phyloP scores from a whole-genome alignment of 345 rosid genomes.

The Gossypium rotundifolium region DNA sequence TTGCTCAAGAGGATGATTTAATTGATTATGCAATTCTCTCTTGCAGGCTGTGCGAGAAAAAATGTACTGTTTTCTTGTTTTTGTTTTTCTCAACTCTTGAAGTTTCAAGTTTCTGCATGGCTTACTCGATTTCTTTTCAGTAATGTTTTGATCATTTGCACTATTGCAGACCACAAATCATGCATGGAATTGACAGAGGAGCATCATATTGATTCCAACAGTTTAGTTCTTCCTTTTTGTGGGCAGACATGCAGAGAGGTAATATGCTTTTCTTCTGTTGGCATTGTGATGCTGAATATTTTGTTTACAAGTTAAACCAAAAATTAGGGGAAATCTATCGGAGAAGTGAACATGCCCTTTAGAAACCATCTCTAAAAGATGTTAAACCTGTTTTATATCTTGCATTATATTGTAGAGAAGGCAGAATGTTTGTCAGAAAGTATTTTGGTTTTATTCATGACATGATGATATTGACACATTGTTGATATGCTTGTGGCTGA shows the following conservation, averaged over 20 bases:
- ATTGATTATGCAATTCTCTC: conserved; percentile 21
- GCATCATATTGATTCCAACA: conserved; percentile 29
- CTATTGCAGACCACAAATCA: conserved; percentile 60
- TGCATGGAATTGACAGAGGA: conserved; percentile 50
- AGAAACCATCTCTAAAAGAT: not conserved
- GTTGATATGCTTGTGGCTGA: not conserved
- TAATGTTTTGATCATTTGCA: conserved; percentile 16
- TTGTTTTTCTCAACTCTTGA: conserved; percentile 4
- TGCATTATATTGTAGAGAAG: not conserved
- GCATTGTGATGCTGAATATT: not conserved
- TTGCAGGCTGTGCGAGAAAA: conserved; percentile 80
- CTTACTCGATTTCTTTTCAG: not conserved
- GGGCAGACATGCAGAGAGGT: conserved; percentile 79
- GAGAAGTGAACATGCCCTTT: not conserved
- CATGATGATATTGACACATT: not conserved
- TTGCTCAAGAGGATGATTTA: conserved; percentile 28
- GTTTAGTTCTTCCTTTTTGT: conserved; percentile 50
- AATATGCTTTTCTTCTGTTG: not conserved
- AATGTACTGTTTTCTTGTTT: conserved; percentile 41
- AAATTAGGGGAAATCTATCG: not conserved
- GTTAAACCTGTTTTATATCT: not conserved
- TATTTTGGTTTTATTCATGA: not conserved
- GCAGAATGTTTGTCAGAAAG: not conserved
- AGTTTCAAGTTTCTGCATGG: not conserved
- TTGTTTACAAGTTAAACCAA: not conserved